These are phyloP conservation scores for Mycena albidolilacea DNA, from an alignment of 768 basidiomycete genomes.

Conservation along the genomic window DNA sequence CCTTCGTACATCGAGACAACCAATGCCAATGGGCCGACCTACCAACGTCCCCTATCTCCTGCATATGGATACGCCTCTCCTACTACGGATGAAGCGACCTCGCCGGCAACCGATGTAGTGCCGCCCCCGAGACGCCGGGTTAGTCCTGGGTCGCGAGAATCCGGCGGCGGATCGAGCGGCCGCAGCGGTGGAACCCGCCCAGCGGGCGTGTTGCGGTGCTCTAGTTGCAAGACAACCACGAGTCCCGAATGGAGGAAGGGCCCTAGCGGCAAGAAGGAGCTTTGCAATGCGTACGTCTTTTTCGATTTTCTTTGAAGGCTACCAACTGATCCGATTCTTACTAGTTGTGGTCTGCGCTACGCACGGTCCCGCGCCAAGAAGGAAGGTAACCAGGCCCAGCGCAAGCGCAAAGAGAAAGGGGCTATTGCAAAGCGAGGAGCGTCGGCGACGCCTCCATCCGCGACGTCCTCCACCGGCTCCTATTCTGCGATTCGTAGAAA, in stretches of 20 bases:
- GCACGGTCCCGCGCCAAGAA: conserved; percentile 92
- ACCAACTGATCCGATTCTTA: conserved; percentile 28
- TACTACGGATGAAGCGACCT: conserved; percentile 47
- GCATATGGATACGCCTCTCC: conserved; percentile 54
- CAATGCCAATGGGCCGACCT: conserved; percentile 32
- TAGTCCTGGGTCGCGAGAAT: conserved; percentile 69
- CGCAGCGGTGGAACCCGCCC: conserved; percentile 77
- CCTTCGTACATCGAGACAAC: conserved; percentile 47
- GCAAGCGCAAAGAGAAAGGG: conserved; percentile 77
- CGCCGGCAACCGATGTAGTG: conserved; percentile 58
- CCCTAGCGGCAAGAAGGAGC: conserved; percentile 90
- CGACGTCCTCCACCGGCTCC: conserved; percentile 49
- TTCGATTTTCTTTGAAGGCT: conserved; percentile 30
- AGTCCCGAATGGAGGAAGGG: conserved; percentile 96
- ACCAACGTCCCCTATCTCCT: conserved; percentile 53
- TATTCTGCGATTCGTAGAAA: conserved; percentile 64
- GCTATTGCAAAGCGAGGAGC: conserved; percentile 55
- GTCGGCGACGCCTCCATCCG: conserved; percentile 57
- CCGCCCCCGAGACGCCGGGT: conserved; percentile 72
- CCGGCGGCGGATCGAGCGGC: conserved; percentile 55
- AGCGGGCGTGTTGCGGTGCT: conserved; percentile 78
- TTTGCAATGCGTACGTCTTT: conserved; percentile 88
- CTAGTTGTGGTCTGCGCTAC: conserved; percentile 87
- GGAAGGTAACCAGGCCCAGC: conserved; percentile 73
- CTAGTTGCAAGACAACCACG: conserved; percentile 84